Percentiles rank a stretch among this genome's conserved stretches.
Evolutionary conservation across 768 basidiomycete genomes (phyloP).

Genomic region (Pleurotus salmoneostramineus): DNA sequence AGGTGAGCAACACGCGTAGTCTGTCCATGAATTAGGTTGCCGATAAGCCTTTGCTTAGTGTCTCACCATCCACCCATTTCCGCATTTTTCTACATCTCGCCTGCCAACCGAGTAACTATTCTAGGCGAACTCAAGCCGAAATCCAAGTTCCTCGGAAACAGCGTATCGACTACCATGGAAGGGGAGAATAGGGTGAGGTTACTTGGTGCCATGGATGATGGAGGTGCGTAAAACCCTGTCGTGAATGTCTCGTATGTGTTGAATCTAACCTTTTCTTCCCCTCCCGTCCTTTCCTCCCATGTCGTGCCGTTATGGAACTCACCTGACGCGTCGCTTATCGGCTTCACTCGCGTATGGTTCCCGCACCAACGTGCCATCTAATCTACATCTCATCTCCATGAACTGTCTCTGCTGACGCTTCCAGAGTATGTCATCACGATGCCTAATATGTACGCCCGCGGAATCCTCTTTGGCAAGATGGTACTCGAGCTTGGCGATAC

Average conservation of each 20-base stretch:
- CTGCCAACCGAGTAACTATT: conserved; percentile 82
- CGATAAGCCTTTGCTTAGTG: conserved; percentile 39
- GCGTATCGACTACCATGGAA: conserved; percentile 94
- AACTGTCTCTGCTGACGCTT: not conserved
- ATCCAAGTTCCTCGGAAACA: conserved; percentile 94
- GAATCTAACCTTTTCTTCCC: conserved; percentile 4
- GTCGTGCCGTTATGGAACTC: not conserved
- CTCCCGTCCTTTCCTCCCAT: not conserved
- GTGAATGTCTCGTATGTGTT: conserved; percentile 5
- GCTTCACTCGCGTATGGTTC: not conserved
- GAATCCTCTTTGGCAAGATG: conserved; percentile 91
- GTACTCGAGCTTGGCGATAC: conserved; percentile 92
- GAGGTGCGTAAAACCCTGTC: conserved; percentile 49
- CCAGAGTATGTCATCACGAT: conserved; percentile 86
- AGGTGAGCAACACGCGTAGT: conserved; percentile 81
- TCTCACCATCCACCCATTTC: conserved; percentile 94
- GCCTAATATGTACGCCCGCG: conserved; percentile 97
- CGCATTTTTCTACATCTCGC: conserved; percentile 95
- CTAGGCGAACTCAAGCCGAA: conserved; percentile 94
- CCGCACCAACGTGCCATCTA: not conserved
- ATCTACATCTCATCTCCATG: conserved; percentile 4
- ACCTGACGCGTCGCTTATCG: not conserved
- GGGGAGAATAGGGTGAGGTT: conserved; percentile 88
- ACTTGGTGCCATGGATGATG: conserved; percentile 81
- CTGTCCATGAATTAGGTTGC: too few species aligned